Base-by-base conservation (phyloP, 1,139 yeast genomes). In the Kodamaea sp. region DNA sequence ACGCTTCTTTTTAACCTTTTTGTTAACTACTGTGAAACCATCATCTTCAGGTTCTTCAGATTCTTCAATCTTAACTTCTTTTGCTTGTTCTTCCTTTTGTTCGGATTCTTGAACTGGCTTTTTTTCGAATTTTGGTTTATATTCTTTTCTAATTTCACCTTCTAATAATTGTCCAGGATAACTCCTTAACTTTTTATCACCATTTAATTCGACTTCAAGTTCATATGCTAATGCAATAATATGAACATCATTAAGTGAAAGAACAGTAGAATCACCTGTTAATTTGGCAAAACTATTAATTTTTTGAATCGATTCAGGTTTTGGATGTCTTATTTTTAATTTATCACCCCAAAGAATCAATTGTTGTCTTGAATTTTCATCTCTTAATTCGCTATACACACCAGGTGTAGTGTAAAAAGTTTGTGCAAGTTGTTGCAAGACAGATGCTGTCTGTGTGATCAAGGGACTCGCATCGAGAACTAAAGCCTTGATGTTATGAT, bases 391-490 rank as follows among this genome's bases (percentile, higher is more conserved):
- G 27, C 77, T 70, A 54, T 75, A 78, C 15, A 94, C 97, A 1
- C 96, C 90, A 2, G 97, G 97, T 1, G 97, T 88, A 9, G 97
- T 90, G 58, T 73, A 85, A 55, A 85, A 87, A 12, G 64, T 62
- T 22, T 72, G 63, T 0, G 96, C 97, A 55, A 73, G 76, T 45
- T 75, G 78, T 56, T 83, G 83, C 42, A 89, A 70, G 27, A 81
- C 77, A 2, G 88, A 73, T n/a, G 86, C 86, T 6, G 94, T 74
- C 55, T 86, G 94, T 2, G 95, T 84, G 51, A 92, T 84, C 53
- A 92, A 68, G 8, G 98, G 98, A 40, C 96, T 95, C 6, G 97
- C 97, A 73, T 92, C 98, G 49, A 92, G 72, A 10, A 92, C 84
- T 42, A 92, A 67, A 2, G 81, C 66, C 42, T 73, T 68, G 27